Conservation (phyloP, 805 yeast species). For the Pichia gijzeniarum region DNA sequence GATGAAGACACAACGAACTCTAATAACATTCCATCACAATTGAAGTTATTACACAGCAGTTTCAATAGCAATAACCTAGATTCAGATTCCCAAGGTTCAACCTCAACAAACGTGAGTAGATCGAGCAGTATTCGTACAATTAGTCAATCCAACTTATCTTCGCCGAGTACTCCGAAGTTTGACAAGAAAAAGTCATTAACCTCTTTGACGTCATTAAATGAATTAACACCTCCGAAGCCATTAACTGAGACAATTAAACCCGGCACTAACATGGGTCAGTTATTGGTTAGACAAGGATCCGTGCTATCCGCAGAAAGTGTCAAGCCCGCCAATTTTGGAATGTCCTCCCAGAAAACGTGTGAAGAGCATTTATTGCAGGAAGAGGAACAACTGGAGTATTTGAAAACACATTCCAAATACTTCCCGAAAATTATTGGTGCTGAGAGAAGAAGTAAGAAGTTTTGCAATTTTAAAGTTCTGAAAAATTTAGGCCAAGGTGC, state of each 20-base stretch:
- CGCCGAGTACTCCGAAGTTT: slow-evolving; percentile 6
- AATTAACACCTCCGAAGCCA: neutral
- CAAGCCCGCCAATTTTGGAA: neutral
- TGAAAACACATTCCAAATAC: slow-evolving; percentile 10
- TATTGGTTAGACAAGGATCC: neutral
- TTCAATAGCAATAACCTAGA: slow-evolving; percentile 27
- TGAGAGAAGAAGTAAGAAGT: slow-evolving; percentile 61
- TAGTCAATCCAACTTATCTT: neutral
- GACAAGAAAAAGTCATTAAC: slow-evolving; percentile 2
- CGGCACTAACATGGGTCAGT: neutral
- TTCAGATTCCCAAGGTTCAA: slow-evolving; percentile 23
- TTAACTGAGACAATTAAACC: neutral
- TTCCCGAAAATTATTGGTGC: slow-evolving; percentile 61
- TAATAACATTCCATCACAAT: slow-evolving; percentile 43
- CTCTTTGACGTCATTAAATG: too few relatives aligned
- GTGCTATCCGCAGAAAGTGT: neutral
- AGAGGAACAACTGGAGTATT: slow-evolving; percentile 29
- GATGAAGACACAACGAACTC: slow-evolving; percentile 11
- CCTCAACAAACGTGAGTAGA: slow-evolving; percentile 16
- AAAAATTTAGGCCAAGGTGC: slow-evolving; percentile 95
- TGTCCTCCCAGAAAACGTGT: slow-evolving; percentile 5
- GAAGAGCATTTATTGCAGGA: slow-evolving; percentile 10
- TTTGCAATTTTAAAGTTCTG: slow-evolving; percentile 61
- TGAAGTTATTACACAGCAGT: slow-evolving; percentile 39
- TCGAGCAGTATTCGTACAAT: slow-evolving; percentile 21